A percentile compares a stretch with the other conserved stretches of the same genome.
Evolutionary conservation across 495 filamentous ascomycete species (phyloP).

Genomic region (Oidiodendron maius): DNA sequence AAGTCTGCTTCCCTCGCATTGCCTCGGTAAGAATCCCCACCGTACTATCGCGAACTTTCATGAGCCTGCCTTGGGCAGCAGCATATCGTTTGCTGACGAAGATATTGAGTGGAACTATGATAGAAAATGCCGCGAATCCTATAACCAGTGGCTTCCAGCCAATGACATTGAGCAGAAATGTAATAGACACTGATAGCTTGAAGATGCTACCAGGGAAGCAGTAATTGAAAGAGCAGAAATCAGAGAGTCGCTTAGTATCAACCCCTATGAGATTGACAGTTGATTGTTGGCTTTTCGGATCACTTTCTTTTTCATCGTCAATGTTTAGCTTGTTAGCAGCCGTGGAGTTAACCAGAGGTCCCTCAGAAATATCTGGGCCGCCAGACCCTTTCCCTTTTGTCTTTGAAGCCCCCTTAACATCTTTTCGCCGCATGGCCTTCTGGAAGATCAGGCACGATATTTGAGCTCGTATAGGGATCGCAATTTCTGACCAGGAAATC

Average conservation of each 20-base stretch:
- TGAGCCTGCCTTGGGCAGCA: constrained; percentile 60
- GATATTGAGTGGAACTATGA: constrained; percentile 65
- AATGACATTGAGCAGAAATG: constrained; percentile 62
- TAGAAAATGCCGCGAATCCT: constrained; percentile 56
- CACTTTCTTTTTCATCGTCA: constrained; percentile 36
- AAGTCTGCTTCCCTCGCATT: constrained; percentile 47
- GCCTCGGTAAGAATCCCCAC: constrained; percentile 75
- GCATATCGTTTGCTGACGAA: constrained; percentile 63
- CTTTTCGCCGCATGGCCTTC: constrained; percentile 75
- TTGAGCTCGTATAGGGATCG: constrained; percentile 61
- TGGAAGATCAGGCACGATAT: constrained; percentile 68
- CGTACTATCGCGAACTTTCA: constrained; percentile 76
- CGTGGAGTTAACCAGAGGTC: constrained; percentile 1
- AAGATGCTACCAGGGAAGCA: constrained; percentile 53
- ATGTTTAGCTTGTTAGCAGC: constrained; percentile 7
- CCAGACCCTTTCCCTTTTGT: constrained; percentile 28
- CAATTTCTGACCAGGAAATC: constrained; percentile 57
- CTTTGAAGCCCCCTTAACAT: constrained; percentile 55
- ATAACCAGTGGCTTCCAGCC: constrained; percentile 66
- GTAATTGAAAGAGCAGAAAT: constrained; percentile 62
- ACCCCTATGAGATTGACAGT: constrained; percentile 77
- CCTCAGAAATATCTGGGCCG: constrained; percentile 12
- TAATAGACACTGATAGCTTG: constrained; percentile 57
- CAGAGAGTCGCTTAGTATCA: constrained; percentile 66
- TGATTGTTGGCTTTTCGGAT: constrained; percentile 64